phyloP scores from a whole-genome alignment of 1,284 basidiomycete species.

The Apiotrichum akiyoshidainum region DNA sequence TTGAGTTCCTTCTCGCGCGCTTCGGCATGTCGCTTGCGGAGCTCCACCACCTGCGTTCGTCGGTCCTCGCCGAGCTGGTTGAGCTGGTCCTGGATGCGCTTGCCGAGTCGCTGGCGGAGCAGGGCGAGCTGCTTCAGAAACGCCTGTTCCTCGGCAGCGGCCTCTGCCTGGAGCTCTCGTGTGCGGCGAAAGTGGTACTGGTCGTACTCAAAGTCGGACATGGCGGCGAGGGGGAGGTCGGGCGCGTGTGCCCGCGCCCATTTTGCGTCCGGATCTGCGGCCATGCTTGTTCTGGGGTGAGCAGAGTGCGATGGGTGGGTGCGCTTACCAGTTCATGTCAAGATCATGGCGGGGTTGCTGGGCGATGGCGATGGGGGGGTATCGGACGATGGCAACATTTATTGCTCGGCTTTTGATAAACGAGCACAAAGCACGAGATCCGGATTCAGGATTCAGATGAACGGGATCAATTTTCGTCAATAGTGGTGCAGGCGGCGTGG shows the following conservation, averaged over 20 bases:
- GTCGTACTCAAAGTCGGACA: conserved; percentile 3
- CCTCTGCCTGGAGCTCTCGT: conserved; percentile 4
- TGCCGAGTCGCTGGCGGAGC: background rate
- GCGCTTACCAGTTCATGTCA: too few species aligned
- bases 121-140: background rate
- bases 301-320: too few species aligned
- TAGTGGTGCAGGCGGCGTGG: too few species aligned
- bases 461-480: too few species aligned
- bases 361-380: too few species aligned
- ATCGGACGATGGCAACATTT: too few species aligned
- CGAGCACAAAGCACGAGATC: too few species aligned
- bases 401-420: too few species aligned
- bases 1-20: background rate
- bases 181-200: conserved; percentile 4
- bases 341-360: too few species aligned
- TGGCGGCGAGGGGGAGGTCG: conserved; percentile 4
- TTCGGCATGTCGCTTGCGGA: background rate
- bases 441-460: too few species aligned
- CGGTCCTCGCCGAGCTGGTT: background rate
- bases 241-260: conserved; percentile 2
- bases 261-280: background rate
- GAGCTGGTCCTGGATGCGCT: conserved; percentile 1
- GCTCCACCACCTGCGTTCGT: background rate
- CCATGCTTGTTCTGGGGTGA: background rate
- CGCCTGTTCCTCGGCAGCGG: conserved; percentile 4